These are phyloP conservation scores for Ministeria vibrans DNA, from an alignment of 78 protist genomes.

Conservation along the genomic window DNA sequence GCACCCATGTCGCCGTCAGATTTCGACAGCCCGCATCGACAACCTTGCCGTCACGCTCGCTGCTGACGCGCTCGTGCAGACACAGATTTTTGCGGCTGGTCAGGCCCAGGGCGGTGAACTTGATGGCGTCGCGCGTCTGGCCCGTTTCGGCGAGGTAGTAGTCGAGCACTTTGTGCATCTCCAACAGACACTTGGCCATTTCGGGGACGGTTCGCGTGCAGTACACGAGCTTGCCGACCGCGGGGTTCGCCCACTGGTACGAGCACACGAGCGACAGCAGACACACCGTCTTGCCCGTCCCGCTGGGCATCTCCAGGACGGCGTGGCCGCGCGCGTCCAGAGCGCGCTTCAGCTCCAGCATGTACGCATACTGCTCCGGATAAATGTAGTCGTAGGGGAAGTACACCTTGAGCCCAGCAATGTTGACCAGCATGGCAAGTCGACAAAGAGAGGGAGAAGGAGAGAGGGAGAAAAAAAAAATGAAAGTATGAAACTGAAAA, in stretches of 20 bases:
- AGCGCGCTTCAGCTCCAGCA: slow-evolving; percentile 79
- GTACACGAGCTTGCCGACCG: slow-evolving; percentile 73
- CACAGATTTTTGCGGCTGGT: slow-evolving; percentile 80
- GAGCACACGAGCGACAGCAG: slow-evolving; percentile 77
- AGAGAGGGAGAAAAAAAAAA: too few species aligned
- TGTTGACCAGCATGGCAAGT: too few species aligned
- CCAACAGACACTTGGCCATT: too few species aligned
- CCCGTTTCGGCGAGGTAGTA: slow-evolving; percentile 39
- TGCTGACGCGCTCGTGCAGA: slow-evolving; percentile 37
- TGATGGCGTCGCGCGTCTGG: slow-evolving; percentile 19
- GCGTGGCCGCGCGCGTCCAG: slow-evolving; percentile 77
- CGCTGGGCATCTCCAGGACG: slow-evolving; percentile 98
- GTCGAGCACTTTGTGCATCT: slow-evolving; percentile 75
- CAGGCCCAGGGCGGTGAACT: slow-evolving; percentile 68
- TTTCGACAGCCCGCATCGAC: slow-evolving; percentile 68
- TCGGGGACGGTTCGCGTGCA: slow-evolving; percentile 96
- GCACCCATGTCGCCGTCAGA: slow-evolving; percentile 70
- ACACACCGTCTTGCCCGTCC: slow-evolving; percentile 98
- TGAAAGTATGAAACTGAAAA: too few species aligned
- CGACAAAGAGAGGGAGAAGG: too few species aligned
- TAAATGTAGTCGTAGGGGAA: slow-evolving; percentile 93
- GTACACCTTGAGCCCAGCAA: slow-evolving; percentile 82
- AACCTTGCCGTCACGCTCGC: slow-evolving; percentile 16
- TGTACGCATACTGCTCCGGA: slow-evolving; percentile 96
- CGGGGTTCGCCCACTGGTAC: slow-evolving; percentile 55